Evolutionary conservation across 768 basidiomycete species (phyloP).

Genomic region (Suillus subalutaceus): DNA sequence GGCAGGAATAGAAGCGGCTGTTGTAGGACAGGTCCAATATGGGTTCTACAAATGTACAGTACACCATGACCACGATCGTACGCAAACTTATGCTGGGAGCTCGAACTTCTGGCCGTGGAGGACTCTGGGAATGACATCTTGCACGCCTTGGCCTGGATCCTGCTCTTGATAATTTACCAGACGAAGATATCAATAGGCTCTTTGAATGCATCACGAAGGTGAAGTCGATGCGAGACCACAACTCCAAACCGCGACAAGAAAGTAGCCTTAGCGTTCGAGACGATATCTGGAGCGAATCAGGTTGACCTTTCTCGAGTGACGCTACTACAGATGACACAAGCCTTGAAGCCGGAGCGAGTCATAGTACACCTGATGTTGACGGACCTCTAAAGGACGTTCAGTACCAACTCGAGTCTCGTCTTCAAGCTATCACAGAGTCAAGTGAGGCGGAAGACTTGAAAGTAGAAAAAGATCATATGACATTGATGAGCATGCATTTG

Average conservation of each 20-base stretch:
- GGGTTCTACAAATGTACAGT: no score
- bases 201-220: conserved; percentile 95
- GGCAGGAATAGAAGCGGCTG: no score
- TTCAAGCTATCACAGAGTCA: conserved; percentile 63
- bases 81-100: no score
- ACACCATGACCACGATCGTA: no score
- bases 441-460: conserved; percentile 84
- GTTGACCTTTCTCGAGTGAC: conserved; percentile 78
- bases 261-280: conserved; percentile 86
- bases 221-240: conserved; percentile 83
- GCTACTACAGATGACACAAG: conserved; percentile 88
- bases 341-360: conserved; percentile 62
- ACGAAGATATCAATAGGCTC: conserved; percentile 92
- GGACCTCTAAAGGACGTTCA: conserved; percentile 72
- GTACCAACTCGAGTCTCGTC: conserved; percentile 71
- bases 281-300: conserved; percentile 87
- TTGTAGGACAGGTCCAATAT: no score
- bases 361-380: conserved; percentile 67
- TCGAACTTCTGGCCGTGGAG: no score
- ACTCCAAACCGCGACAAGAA: conserved; percentile 81
- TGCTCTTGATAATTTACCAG: conserved; percentile 87
- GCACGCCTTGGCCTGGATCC: conserved; percentile 87
- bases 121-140: no score
- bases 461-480: conserved; percentile 92
- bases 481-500: no score